Base-by-base conservation (phyloP, 768 basidiomycete genomes). In the Pisolithus tinctorius region DNA sequence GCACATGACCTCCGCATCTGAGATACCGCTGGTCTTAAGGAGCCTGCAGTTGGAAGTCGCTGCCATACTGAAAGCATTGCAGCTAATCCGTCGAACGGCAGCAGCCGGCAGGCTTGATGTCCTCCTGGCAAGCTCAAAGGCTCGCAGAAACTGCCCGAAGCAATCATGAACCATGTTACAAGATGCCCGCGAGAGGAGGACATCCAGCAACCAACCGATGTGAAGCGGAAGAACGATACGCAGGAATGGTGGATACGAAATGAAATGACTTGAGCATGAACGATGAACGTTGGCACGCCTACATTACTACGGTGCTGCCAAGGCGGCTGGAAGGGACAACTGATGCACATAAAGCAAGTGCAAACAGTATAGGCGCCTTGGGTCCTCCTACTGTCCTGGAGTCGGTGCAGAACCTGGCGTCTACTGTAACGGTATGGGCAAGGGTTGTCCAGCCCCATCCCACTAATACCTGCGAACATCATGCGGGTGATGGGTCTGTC, bases 221-320 rank as follows among this genome's bases (percentile, higher is more conserved):
- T 62, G 2, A 58, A 63, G 41, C 54, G 44, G 37, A 45, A 66
- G 4, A n/a, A 47, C 0, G 56, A 56, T 23, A 63, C 62, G 54
- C 58, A 60, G 3, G 54, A 56, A 40, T 72, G 71, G 71, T 70
- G 69, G 69, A 41, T 27, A 3, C 29, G 29, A 34, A 46, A 46
- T 20, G 31, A 46, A n/a, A 36, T 16, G 5, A 14, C 3, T 10
- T 10, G 9, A 2, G 30, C 10, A 31, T 31, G 30, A n/a, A 30
- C 8, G 30, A 31, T 31, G 30, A 31, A 31, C 30, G 30, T 31
- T 31, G 9, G 30, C 30, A 10, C 9, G 30, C 30, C 10, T 31
- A 9, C 30, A 31, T 31, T 31, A 2, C 30, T 2, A 30, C 2
- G 8, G n/a, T 20, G 20, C 20, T 20, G 20, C 20, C 20, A 20